These are phyloP conservation scores for Citrus inodora DNA, from an alignment of 345 rosid species.

Conservation along the genomic window DNA sequence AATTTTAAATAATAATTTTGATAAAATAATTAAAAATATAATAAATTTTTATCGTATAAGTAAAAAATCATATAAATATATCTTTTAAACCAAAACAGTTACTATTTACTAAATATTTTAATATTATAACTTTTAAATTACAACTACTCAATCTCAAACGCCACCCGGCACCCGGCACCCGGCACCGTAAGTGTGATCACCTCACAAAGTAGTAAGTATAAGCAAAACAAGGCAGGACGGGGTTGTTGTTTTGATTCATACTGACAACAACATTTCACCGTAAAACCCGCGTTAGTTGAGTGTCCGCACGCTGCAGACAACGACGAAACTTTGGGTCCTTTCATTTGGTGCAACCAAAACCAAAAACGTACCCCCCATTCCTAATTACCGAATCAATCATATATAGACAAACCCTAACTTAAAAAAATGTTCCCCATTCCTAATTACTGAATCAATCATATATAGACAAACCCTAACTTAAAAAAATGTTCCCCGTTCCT, in stretches of 20 bases:
- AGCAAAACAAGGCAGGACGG: background rate
- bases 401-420: background rate
- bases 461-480: background rate
- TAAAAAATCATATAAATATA: too few relatives aligned
- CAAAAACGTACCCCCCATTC: background rate
- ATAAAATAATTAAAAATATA: too few relatives aligned
- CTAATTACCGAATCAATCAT: background rate
- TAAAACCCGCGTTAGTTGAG: slow-evolving; percentile 4
- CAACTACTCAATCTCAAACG: fast-evolving
- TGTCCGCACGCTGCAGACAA: background rate
- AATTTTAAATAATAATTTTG: too few relatives aligned
- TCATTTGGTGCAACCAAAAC: background rate
- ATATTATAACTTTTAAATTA: too few relatives aligned
- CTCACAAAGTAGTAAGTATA: too few relatives aligned
- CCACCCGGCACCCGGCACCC: too few relatives aligned
- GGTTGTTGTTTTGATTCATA: background rate
- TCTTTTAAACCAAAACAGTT: too few relatives aligned
- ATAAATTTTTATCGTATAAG: too few relatives aligned
- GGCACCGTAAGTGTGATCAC: too few relatives aligned
- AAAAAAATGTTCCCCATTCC: background rate
- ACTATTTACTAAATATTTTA: fast-evolving
- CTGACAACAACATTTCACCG: background rate
- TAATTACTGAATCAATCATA: background rate
- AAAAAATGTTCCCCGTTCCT: background rate
- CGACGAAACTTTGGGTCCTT: background rate